A percentile compares a stretch with the other conserved stretches of the same genome.
Evolutionary conservation across 306 rosid genomes (phyloP).

Genomic region (Quercus glauca): DNA sequence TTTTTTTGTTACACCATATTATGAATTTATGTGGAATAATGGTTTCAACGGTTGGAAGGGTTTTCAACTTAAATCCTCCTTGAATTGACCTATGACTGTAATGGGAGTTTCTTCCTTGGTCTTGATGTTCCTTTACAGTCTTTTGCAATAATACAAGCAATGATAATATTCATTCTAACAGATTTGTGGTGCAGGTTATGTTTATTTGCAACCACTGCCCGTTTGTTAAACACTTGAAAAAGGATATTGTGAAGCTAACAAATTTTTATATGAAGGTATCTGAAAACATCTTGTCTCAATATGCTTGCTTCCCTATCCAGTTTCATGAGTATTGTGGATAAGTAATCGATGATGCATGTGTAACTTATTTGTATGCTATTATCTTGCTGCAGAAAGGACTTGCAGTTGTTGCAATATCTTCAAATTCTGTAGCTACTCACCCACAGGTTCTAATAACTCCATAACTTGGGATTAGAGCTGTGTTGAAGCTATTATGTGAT

Average conservation of each 20-base stretch:
- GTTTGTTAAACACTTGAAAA: slow-evolving; percentile 79
- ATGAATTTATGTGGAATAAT: too few species aligned
- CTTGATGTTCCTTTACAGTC: too few species aligned
- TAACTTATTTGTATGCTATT: slow-evolving; percentile 2
- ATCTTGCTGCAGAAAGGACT: slow-evolving; percentile 71
- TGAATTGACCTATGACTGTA: too few species aligned
- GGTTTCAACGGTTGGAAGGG: too few species aligned
- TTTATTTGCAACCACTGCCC: slow-evolving; percentile 98
- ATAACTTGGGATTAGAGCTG: slow-evolving; percentile 32
- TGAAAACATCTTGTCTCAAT: slow-evolving; percentile 1
- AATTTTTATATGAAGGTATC: slow-evolving; percentile 77
- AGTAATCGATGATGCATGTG: slow-evolving; percentile 10
- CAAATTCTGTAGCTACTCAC: slow-evolving; percentile 77
- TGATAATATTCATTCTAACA: neutral
- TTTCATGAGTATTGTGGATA: neutral
- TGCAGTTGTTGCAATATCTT: slow-evolving; percentile 79
- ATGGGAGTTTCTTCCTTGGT: too few species aligned
- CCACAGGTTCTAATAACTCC: slow-evolving; percentile 70
- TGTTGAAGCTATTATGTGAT: slow-evolving; percentile 32
- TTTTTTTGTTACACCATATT: too few species aligned
- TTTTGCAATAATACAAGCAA: neutral
- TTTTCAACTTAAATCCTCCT: too few species aligned
- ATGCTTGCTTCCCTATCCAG: slow-evolving; percentile 17
- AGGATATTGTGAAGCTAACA: slow-evolving; percentile 69
- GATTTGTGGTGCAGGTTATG: slow-evolving; percentile 72